phyloP scores from a whole-genome alignment of 2,329 filamentous ascomycete species.

The Trichoderma cornu-damae region DNA sequence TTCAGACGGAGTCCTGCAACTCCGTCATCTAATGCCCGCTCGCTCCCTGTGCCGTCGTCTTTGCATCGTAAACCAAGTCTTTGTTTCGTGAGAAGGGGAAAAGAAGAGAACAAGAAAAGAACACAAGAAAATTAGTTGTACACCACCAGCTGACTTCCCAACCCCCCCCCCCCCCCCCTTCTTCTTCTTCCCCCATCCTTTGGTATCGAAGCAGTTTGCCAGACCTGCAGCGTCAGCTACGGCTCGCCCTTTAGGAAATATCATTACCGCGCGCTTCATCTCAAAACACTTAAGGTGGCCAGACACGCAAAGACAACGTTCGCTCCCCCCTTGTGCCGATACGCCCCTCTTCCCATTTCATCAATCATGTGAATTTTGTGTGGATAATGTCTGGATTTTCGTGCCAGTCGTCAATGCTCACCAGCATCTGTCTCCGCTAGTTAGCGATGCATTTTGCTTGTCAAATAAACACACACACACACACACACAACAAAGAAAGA shows the following conservation, averaged over 20 bases:
- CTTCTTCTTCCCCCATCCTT: background rate
- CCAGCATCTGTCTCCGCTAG: constrained; percentile 75
- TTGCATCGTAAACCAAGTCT: constrained; percentile 18
- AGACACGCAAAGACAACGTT: constrained; percentile 11
- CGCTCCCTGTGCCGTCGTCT: constrained; percentile 5
- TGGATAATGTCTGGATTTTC: constrained; percentile 99
- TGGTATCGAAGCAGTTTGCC: background rate
- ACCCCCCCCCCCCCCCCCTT: background rate
- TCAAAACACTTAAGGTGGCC: constrained; percentile 1
- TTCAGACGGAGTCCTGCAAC: constrained; percentile 18
- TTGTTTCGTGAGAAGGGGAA: constrained; percentile 4
- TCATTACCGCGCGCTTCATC: constrained; percentile 3
- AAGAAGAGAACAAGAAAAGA: too few species aligned
- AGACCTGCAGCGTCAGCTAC: background rate
- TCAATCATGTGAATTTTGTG: constrained; percentile 79
- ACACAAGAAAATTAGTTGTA: constrained; percentile 16
- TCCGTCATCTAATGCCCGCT: constrained; percentile 10
- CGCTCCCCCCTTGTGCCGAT: constrained; percentile 12
- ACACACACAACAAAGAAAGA: too few species aligned
- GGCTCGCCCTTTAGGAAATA: background rate
- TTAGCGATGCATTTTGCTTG: constrained; percentile 7
- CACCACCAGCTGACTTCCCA: constrained; percentile 9
- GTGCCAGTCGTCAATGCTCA: constrained; percentile 99
- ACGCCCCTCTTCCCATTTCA: constrained; percentile 8
- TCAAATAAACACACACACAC: too few species aligned